A percentile compares a stretch with the other conserved stretches of the same genome.
phyloP scores from a whole-genome alignment of 108 stramenopile genomes.

The Schizochytrium sp. region DNA sequence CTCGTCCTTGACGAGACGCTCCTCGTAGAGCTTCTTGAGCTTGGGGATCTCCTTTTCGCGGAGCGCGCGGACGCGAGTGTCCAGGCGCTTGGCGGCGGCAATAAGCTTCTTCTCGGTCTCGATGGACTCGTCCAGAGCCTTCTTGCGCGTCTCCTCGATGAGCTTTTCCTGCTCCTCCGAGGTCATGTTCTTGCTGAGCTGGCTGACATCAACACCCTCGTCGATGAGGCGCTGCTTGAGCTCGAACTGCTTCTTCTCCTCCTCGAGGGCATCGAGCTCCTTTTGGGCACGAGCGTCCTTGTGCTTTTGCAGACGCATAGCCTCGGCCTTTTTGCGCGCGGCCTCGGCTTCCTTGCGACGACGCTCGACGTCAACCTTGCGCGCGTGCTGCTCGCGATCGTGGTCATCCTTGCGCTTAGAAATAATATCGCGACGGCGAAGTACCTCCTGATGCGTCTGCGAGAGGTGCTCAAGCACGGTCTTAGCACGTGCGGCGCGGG shows the following conservation, averaged over 20 bases:
- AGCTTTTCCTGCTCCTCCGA: conserved; percentile 15
- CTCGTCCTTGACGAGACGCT: conserved; percentile 8
- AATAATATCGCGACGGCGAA: conserved; percentile 52
- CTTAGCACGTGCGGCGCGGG: conserved; percentile 57
- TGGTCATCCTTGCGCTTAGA: conserved; percentile 68
- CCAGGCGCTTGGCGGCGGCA: conserved; percentile 70
- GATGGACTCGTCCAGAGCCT: conserved; percentile 55
- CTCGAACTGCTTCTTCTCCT: conserved; percentile 39
- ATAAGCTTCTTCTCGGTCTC: conserved; percentile 78
- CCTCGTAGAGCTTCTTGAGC: conserved; percentile 36
- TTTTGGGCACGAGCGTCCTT: conserved; percentile 54
- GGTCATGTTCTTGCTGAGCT: conserved; percentile 30
- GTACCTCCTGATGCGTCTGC: conserved; percentile 73
- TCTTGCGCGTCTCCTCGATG: conserved; percentile 62
- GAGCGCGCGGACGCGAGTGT: conserved; percentile 78
- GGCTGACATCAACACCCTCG: background rate
- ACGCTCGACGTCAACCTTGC: background rate
- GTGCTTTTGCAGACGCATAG: conserved; percentile 66
- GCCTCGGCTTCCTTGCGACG: conserved; percentile 48
- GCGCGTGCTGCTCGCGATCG: conserved; percentile 58
- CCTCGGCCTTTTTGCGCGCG: conserved; percentile 73
- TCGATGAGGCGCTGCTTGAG: conserved; percentile 12
- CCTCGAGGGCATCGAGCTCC: conserved; percentile 73
- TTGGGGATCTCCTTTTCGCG: conserved; percentile 82
- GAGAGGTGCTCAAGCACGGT: conserved; percentile 77